Base-by-base conservation (phyloP, 2,329 filamentous ascomycete species). In the Phialophora expanda region DNA sequence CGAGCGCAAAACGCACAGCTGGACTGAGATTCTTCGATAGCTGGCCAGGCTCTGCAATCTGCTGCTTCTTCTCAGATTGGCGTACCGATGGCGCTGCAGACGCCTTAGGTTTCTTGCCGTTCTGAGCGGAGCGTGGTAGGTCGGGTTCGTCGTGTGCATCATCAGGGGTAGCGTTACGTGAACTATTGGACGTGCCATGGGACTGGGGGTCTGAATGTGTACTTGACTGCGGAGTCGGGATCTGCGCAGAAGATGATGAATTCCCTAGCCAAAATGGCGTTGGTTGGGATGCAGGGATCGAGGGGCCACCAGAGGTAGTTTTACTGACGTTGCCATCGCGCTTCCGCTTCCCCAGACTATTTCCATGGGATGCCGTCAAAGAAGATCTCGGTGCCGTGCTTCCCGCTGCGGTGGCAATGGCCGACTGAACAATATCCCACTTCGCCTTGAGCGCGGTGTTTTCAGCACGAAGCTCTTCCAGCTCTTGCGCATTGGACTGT, bases 401-500 rank as follows among this genome's bases (percentile, higher is more conserved):
- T 48, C 46, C 57, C 24, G 55, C 24, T 14, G 53, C 53, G 17
- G 28, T 50, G 6, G 38, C 55, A 61, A 67, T 66, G 14, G 64
- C 64, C 8, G 65, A 64, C 28, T 66, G 67, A 28, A 71, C 59
- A 20, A 59, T 62, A 28, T 65, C 59, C 22, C 72, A 60, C 46
- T 65, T 67, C 14, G 58, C 58, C 60, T 70, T 71, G 28, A 73
- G 48, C 9, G 59, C 56, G n/a, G 64, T 54, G 53, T 73, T 73
- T 54, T 73, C 67, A 22, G 66, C 44, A 9, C 67, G 69, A 22
- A 73, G 60, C 20, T 44, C 51, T 60, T 67, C 53, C 7, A 68
- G 32, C 30, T 72, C 69, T 32, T 51, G 26, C 12, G 46, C 61
- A 12, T 51, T 57, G 9, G 69, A 41, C 26, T 62, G 66, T 8